Evolutionary conservation across 805 yeast species (phyloP).

Genomic region (Yarrowia deformans): DNA sequence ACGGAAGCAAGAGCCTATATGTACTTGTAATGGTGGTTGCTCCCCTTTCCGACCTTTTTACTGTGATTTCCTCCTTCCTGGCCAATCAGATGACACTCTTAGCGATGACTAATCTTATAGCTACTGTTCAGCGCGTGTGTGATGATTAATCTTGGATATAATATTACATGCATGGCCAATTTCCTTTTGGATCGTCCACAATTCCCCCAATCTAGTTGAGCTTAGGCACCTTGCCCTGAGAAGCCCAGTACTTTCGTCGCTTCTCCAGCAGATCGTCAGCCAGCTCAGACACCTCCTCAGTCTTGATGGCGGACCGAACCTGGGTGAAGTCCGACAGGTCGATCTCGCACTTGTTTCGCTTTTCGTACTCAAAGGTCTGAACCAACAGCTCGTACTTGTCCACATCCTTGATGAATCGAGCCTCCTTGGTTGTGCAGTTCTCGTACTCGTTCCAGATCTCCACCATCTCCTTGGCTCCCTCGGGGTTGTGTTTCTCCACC

Average conservation of each 20-base stretch:
- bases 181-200: not conserved
- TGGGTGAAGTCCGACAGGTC: conserved; percentile 73
- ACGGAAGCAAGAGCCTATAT: no score
- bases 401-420: conserved; percentile 88
- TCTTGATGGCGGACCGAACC: conserved; percentile 68
- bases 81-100: not conserved
- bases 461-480: conserved; percentile 69
- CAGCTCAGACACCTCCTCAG: conserved; percentile 72
- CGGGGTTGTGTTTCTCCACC: conserved; percentile 67
- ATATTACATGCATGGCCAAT: conserved; percentile 15
- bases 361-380: conserved; percentile 70
- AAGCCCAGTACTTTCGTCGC: conserved; percentile 28
- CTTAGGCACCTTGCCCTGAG: conserved; percentile 22
- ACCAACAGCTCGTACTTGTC: conserved; percentile 85
- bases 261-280: conserved; percentile 61
- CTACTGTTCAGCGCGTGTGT: no score
- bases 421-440: conserved; percentile 79
- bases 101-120: not conserved
- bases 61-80: no score
- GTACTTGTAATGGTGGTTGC: no score
- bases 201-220: not conserved
- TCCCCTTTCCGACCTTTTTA: no score
- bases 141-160: not conserved
- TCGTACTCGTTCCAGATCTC: conserved; percentile 91
- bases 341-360: conserved; percentile 60